These are phyloP conservation scores for Cladosporium colombiae DNA, from an alignment of 2,329 filamentous ascomycete genomes.

Conservation along the genomic window DNA sequence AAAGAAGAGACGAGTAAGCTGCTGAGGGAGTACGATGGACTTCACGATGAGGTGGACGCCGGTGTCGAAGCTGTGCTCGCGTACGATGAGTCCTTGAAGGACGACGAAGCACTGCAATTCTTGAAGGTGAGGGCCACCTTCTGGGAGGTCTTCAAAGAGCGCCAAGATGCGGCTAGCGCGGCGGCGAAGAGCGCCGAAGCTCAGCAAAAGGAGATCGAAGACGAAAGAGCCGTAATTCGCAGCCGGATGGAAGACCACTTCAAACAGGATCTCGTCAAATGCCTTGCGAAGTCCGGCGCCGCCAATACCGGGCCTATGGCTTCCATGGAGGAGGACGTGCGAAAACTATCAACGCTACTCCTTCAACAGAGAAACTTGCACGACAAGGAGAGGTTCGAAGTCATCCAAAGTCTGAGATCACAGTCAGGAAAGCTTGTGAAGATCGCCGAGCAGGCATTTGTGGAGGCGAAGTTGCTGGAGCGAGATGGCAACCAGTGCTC, in stretches of 20 bases:
- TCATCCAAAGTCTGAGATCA: neutral
- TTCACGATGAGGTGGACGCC: neutral
- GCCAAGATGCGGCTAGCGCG: neutral
- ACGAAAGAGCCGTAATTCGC: neutral
- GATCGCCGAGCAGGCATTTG: neutral
- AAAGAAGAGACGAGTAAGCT: neutral
- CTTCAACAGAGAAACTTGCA: neutral
- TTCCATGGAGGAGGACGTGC: neutral
- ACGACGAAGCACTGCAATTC: neutral
- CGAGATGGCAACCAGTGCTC: neutral
- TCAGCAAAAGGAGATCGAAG: neutral
- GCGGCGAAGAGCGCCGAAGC: neutral
- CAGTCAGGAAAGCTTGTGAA: neutral
- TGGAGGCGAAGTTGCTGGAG: neutral
- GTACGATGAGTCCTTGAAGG: neutral
- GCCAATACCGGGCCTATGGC: neutral
- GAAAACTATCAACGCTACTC: neutral
- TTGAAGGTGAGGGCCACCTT: neutral
- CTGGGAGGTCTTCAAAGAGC: neutral
- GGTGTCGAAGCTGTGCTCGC: neutral
- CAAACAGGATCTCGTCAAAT: neutral
- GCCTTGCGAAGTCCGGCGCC: neutral
- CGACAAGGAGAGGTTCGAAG: neutral
- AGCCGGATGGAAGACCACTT: neutral
- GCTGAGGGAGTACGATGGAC: neutral